Conservation (phyloP, 2,329 filamentous ascomycete species). For the Fonsecaea pedrosoi region DNA sequence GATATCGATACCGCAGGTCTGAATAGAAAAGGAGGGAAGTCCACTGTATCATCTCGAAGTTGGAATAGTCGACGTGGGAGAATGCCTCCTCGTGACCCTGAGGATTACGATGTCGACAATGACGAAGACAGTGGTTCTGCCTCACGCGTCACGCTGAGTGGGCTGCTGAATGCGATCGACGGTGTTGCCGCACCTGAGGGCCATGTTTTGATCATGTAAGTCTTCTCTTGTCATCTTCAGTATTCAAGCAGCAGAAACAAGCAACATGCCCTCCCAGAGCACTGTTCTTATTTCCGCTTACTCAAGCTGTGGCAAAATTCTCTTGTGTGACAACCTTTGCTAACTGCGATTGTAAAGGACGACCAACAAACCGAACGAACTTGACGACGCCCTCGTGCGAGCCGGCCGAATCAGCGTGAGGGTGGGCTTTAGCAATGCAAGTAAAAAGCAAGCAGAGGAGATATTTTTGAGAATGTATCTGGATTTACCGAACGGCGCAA, state of each 20-base stretch:
- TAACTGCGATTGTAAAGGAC: constrained; percentile 50
- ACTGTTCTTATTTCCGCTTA: background rate
- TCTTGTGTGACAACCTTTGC: background rate
- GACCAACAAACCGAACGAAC: constrained; percentile 74
- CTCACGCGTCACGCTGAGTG: constrained; percentile 70
- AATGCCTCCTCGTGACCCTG: constrained; percentile 3
- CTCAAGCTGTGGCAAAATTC: background rate
- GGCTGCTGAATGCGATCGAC: constrained; percentile 82
- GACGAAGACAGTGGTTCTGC: constrained; percentile 31
- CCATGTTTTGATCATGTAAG: constrained; percentile 73
- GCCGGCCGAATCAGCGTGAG: constrained; percentile 76
- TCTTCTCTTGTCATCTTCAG: background rate
- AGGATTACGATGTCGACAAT: constrained; percentile 31
- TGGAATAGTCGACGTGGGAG: background rate
- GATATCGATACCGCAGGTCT: constrained; percentile 73
- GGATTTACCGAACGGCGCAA: constrained; percentile 27
- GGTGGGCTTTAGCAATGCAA: constrained; percentile 61
- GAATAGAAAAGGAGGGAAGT: constrained; percentile 34
- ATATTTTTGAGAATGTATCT: constrained; percentile 45
- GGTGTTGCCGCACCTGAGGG: constrained; percentile 81
- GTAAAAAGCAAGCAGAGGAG: constrained; percentile 41
- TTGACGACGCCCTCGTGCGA: constrained; percentile 76
- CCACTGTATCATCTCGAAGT: constrained; percentile 13
- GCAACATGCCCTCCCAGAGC: background rate
- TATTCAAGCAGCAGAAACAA: background rate